Base-by-base conservation (phyloP, 176 grass and related monocot genomes). In the Sorghum bicolor region DNA sequence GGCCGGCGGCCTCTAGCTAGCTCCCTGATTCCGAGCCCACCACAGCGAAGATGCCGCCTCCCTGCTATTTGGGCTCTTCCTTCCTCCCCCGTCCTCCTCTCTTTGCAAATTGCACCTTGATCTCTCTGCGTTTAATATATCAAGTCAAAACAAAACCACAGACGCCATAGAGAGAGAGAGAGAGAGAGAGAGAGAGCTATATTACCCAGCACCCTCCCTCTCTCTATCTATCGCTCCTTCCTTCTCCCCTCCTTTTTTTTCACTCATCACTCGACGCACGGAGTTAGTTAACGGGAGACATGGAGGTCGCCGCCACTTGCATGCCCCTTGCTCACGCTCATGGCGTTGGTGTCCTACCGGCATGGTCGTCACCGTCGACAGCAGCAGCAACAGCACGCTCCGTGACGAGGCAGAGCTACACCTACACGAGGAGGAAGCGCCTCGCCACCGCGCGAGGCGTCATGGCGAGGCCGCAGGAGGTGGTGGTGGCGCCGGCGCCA, bases 11-110 rank as follows among this genome's bases (percentile, higher is more conserved):
- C n/a, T n/a, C n/a, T n/a, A n/a, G n/a, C n/a, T n/a, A n/a, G n/a
- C 41, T 4, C n/a, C 31, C 44, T 81, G 86, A 89, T 92, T 89
- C 90, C 83, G 10, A 64, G 45, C 72, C 86, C 47, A 38, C 66
- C 92, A 70, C 84, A 57, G 20, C 55, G 19, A 60, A 85, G 73
- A 90, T 89, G 87, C 77, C 80, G 78, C 47, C 17, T 68, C 44
- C 29, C 24, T 55, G 58, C 64, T 24, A 25, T 85, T 76, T 85
- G 82, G 84, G 69, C 61, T 62, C 68, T 85, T 48, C 60, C 22
- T 8, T 7, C 2, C 7, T 8, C 0, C 15, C 19, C 19, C 0
- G 16, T n/a, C n/a, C n/a, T n/a, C 6, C 62, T 67, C 64, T n/a
- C 19, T 75, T 31, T 55, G 61, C 77, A 66, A 65, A 66, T 29